Evolutionary conservation across 106 monocot species (phyloP).

Genomic region (Chionographis japonica): DNA sequence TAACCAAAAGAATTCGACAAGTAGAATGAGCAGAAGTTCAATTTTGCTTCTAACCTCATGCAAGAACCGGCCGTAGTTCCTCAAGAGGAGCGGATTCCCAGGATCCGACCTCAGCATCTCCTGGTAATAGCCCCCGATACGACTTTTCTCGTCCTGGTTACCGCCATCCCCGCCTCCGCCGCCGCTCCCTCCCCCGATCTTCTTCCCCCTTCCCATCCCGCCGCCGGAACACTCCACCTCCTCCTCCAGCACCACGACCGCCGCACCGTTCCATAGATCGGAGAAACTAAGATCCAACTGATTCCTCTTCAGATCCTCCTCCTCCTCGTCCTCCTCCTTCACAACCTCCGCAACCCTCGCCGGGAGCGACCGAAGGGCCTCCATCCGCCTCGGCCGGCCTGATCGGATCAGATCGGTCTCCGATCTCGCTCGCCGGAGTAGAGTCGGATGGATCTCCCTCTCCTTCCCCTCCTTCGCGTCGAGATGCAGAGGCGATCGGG

Average conservation of each 20-base stretch:
- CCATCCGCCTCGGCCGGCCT: not conserved
- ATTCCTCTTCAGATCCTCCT: no score
- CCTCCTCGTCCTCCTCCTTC: not conserved
- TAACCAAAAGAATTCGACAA: not conserved
- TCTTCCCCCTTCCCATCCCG: conserved; percentile 15
- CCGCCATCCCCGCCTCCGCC: conserved; percentile 16
- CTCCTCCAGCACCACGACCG: not conserved
- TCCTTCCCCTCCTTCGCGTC: no score
- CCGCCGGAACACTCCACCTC: conserved; percentile 6
- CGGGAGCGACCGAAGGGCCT: not conserved
- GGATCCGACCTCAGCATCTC: conserved; percentile 69
- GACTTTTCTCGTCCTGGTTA: conserved; percentile 3
- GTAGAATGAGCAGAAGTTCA: not conserved
- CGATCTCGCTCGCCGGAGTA: conserved; percentile 8
- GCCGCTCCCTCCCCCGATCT: conserved; percentile 14
- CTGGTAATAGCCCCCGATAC: conserved; percentile 37
- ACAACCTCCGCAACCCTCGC: not conserved
- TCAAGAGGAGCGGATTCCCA: conserved; percentile 55
- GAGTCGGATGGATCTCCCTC: not conserved
- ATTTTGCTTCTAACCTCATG: conserved; percentile 37
- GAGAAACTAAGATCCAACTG: no score
- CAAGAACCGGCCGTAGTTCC: conserved; percentile 74
- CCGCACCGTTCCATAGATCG: not conserved
- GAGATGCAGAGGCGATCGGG: no score
- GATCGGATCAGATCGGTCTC: conserved; percentile 8